These are phyloP conservation scores for Daldinia childiae DNA, from an alignment of 495 filamentous ascomycete genomes.

Conservation along the genomic window DNA sequence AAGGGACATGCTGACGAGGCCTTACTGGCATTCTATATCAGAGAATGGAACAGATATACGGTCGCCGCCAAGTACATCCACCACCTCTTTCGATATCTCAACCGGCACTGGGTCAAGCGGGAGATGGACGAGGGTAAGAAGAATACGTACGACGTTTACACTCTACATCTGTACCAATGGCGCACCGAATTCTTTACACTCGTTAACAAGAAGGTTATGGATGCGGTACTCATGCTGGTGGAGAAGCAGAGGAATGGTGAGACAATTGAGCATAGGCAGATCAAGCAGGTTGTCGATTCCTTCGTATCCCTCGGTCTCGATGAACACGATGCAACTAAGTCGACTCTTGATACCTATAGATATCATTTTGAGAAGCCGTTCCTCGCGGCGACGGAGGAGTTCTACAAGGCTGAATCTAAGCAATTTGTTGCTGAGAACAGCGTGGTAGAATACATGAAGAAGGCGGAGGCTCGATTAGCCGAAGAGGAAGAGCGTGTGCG, in stretches of 20 bases:
- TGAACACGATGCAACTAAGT: slow-evolving; percentile 90
- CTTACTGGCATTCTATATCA: slow-evolving; percentile 92
- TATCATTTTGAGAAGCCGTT: slow-evolving; percentile 92
- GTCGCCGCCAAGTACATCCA: slow-evolving; percentile 95
- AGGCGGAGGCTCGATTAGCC: slow-evolving; percentile 88
- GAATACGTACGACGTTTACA: slow-evolving; percentile 97
- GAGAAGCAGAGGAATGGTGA: slow-evolving; percentile 98
- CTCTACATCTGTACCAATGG: slow-evolving; percentile 94
- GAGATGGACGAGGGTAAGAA: slow-evolving; percentile 99
- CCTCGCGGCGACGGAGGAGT: slow-evolving; percentile 80
- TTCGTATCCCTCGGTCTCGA: slow-evolving; percentile 96
- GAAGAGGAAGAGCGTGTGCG: slow-evolving; percentile 96
- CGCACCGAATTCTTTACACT: slow-evolving; percentile 85
- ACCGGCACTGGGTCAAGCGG: slow-evolving; percentile 98
- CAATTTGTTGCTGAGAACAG: slow-evolving; percentile 96
- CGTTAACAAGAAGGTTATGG: slow-evolving; percentile 91
- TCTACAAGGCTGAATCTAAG: slow-evolving; percentile 92
- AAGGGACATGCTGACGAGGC: slow-evolving; percentile 87
- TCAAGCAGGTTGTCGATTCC: slow-evolving; percentile 96
- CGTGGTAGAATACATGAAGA: slow-evolving; percentile 99
- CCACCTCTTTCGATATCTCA: slow-evolving; percentile 96
- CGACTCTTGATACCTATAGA: slow-evolving; percentile 93
- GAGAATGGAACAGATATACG: slow-evolving; percentile 95
- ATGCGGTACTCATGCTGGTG: slow-evolving; percentile 90
- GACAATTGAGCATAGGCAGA: slow-evolving; percentile 95